Conservation (phyloP, 2,329 filamentous ascomycete species). For the Botrytis aclada region DNA sequence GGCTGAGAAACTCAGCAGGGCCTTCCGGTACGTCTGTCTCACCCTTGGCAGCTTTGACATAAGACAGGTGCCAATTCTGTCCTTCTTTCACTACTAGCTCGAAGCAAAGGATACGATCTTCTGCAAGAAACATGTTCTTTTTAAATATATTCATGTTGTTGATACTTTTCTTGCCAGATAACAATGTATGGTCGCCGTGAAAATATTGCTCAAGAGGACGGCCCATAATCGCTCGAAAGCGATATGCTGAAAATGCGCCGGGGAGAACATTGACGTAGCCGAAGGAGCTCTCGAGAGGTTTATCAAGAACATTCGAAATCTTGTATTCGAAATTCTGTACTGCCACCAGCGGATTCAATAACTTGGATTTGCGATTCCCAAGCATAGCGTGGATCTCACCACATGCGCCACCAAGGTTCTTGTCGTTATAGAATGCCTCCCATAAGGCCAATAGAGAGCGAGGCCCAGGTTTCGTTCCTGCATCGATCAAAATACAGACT, state of each 20-base stretch:
- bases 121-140: slow-evolving; percentile 99
- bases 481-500: slow-evolving; percentile 92
- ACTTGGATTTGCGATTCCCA: slow-evolving; percentile 57
- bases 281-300: slow-evolving; percentile 94
- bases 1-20: slow-evolving; percentile 93
- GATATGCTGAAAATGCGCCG: slow-evolving; percentile 97
- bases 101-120: slow-evolving; percentile 99
- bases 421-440: slow-evolving; percentile 99
- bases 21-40: slow-evolving; percentile 98
- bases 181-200: slow-evolving; percentile 97
- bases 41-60: slow-evolving; percentile 98
- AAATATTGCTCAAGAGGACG: slow-evolving; percentile 97
- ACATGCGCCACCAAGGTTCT: slow-evolving; percentile 95
- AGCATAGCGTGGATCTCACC: slow-evolving; percentile 99
- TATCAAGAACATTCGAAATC: slow-evolving; percentile 98
- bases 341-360: slow-evolving; percentile 94
- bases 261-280: slow-evolving; percentile 97
- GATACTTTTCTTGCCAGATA: slow-evolving; percentile 97
- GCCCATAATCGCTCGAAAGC: slow-evolving; percentile 97
- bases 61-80: slow-evolving; percentile 97
- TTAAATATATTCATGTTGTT: slow-evolving; percentile 99
- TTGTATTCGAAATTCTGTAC: slow-evolving; percentile 99
- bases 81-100: slow-evolving; percentile 97
- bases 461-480: slow-evolving; percentile 90
- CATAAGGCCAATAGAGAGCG: slow-evolving; percentile 90